phyloP scores from a whole-genome alignment of 441 rosid genomes.

The Metrosideros polymorpha region DNA sequence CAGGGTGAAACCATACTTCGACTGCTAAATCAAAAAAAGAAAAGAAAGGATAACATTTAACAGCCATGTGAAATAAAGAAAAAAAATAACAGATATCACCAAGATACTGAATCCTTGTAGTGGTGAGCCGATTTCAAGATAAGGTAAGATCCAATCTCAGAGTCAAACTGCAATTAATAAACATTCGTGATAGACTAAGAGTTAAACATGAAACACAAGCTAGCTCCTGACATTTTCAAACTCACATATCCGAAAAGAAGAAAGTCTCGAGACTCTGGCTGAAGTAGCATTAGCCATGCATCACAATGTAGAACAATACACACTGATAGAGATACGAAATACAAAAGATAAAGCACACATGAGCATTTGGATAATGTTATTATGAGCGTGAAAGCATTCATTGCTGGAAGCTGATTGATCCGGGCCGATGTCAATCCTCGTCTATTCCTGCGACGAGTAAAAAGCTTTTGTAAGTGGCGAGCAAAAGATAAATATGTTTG shows the following conservation, averaged over 20 bases:
- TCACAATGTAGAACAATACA: background rate
- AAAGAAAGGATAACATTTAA: background rate
- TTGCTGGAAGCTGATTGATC: background rate
- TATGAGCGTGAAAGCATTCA: too few relatives aligned
- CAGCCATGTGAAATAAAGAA: too few relatives aligned
- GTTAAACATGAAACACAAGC: too few relatives aligned
- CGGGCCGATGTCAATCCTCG: background rate
- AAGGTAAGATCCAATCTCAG: background rate
- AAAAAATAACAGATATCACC: background rate
- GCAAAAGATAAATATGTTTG: background rate
- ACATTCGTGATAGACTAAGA: background rate
- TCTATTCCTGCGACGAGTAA: background rate
- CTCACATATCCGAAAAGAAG: background rate
- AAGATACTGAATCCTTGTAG: too few relatives aligned
- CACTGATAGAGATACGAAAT: background rate
- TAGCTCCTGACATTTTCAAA: background rate
- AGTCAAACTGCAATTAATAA: background rate
- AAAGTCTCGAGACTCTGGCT: background rate
- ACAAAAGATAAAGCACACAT: accelerated
- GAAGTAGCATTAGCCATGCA: background rate
- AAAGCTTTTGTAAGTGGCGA: background rate
- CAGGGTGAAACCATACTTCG: background rate
- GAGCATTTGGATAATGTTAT: background rate
- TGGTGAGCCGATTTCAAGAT: background rate
- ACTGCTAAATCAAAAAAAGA: background rate